These are phyloP conservation scores for Emericellopsis terricola DNA, from an alignment of 495 filamentous ascomycete species.

Conservation along the genomic window DNA sequence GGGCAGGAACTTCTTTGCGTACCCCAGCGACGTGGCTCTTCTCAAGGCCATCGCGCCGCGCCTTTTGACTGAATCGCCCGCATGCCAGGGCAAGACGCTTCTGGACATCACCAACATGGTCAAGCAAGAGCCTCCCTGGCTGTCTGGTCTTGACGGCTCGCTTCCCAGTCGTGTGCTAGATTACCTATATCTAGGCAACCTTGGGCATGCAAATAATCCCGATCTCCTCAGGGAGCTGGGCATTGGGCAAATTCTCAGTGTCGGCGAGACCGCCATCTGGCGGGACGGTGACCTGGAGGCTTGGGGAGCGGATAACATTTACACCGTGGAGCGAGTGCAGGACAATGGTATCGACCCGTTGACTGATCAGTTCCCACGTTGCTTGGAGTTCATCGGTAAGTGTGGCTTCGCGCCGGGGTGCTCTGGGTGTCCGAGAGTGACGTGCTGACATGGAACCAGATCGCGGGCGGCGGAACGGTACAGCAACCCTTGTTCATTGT, in stretches of 20 bases:
- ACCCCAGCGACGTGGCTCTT: slow-evolving; percentile 72
- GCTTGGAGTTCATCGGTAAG: slow-evolving; percentile 83
- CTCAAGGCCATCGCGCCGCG: slow-evolving; percentile 56
- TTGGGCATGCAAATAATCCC: slow-evolving; percentile 84
- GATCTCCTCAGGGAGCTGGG: slow-evolving; percentile 62
- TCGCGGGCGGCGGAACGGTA: slow-evolving; percentile 51
- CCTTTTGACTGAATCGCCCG: slow-evolving; percentile 36
- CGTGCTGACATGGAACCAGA: slow-evolving; percentile 35
- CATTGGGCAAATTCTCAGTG: slow-evolving; percentile 74
- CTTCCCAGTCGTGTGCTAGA: slow-evolving; percentile 73
- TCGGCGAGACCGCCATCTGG: slow-evolving; percentile 86
- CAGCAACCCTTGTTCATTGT: slow-evolving; percentile 90
- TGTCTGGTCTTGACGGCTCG: slow-evolving; percentile 70
- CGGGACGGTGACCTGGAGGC: slow-evolving; percentile 40
- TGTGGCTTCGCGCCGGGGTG: slow-evolving; percentile 5
- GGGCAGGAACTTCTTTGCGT: slow-evolving; percentile 88
- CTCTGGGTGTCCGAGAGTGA: neutral
- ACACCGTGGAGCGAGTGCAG: slow-evolving; percentile 70
- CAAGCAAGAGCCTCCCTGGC: slow-evolving; percentile 53
- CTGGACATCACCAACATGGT: slow-evolving; percentile 25
- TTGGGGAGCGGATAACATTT: slow-evolving; percentile 58
- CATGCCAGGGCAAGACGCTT: slow-evolving; percentile 15
- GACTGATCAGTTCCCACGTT: slow-evolving; percentile 71
- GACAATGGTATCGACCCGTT: slow-evolving; percentile 93
- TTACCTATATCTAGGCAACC: slow-evolving; percentile 94